Conservation (phyloP, 495 filamentous ascomycete genomes). For the Podospora comata region DNA sequence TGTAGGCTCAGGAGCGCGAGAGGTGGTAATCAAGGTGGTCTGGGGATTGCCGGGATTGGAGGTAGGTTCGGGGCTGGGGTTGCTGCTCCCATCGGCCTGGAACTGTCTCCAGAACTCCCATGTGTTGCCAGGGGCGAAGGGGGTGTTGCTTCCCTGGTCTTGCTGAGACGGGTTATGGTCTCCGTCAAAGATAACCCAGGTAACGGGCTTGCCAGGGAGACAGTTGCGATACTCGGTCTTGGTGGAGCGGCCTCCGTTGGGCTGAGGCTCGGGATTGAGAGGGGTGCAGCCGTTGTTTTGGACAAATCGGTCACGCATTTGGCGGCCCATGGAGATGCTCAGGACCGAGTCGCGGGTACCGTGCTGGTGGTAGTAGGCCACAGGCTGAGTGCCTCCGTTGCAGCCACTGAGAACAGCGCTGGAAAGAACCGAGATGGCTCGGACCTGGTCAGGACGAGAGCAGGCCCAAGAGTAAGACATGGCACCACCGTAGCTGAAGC, state of each 20-base stretch:
- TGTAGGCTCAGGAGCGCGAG: constrained; percentile 10
- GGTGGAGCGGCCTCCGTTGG: constrained; percentile 20
- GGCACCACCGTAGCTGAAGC: constrained; percentile 48
- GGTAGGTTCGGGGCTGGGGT: neutral
- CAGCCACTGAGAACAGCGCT: constrained; percentile 35
- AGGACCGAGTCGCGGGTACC: constrained; percentile 40
- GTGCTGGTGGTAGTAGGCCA: constrained; percentile 45
- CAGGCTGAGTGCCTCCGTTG: constrained; percentile 37
- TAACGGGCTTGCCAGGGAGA: constrained; percentile 28
- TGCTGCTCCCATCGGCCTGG: constrained; percentile 11
- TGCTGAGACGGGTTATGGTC: constrained; percentile 27
- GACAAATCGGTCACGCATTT: constrained; percentile 40
- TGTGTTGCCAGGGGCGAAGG: constrained; percentile 30
- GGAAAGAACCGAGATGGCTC: constrained; percentile 44
- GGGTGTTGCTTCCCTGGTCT: constrained; percentile 22
- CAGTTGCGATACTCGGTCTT: constrained; percentile 34
- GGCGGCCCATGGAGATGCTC: constrained; percentile 31
- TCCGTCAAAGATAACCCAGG: constrained; percentile 28
- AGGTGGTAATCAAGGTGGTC: constrained; percentile 13
- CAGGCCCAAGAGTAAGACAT: constrained; percentile 49
- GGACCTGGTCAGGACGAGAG: constrained; percentile 38
- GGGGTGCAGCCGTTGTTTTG: constrained; percentile 38
- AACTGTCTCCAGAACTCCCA: constrained; percentile 33
- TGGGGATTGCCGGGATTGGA: neutral
- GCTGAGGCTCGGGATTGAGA: constrained; percentile 21